These are phyloP conservation scores for Zymoseptoria passerinii DNA, from an alignment of 2,329 filamentous ascomycete species.

Conservation along the genomic window DNA sequence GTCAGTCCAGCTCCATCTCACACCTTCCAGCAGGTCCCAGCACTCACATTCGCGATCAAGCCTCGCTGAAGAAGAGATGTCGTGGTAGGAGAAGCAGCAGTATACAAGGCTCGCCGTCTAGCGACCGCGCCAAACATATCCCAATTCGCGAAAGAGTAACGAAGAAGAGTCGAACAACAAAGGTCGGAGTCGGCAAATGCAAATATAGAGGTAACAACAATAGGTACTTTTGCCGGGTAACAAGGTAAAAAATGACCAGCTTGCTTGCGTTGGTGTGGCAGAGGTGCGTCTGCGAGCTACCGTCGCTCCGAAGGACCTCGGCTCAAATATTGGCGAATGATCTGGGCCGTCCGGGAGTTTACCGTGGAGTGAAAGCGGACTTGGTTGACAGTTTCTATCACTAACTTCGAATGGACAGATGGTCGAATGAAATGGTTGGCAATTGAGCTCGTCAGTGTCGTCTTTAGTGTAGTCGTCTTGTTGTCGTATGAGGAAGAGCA, in stretches of 20 bases:
- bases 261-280: not conserved
- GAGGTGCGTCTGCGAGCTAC: not conserved
- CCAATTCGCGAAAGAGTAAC: slow-evolving; percentile 7
- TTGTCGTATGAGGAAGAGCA: too few relatives aligned
- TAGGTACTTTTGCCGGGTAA: not conserved
- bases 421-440: not conserved
- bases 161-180: not conserved
- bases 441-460: too few relatives aligned
- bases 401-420: not conserved
- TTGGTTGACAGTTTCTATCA: not conserved
- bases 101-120: slow-evolving; percentile 16
- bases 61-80: slow-evolving; percentile 14
- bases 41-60: slow-evolving; percentile 17
- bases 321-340: not conserved
- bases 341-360: not conserved
- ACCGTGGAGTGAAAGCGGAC: not conserved
- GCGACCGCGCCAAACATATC: slow-evolving; percentile 22
- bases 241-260: not conserved
- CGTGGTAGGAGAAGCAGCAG: slow-evolving; percentile 12
- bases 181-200: not conserved
- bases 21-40: not conserved
- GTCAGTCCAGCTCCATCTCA: not conserved
- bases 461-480: too few relatives aligned
- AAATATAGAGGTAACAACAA: not conserved
- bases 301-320: not conserved